Evolutionary conservation across 2,329 filamentous ascomycete species (phyloP), one percentile per base, ranked within the genome.

Genomic region (Sporothrix pallida): DNA sequence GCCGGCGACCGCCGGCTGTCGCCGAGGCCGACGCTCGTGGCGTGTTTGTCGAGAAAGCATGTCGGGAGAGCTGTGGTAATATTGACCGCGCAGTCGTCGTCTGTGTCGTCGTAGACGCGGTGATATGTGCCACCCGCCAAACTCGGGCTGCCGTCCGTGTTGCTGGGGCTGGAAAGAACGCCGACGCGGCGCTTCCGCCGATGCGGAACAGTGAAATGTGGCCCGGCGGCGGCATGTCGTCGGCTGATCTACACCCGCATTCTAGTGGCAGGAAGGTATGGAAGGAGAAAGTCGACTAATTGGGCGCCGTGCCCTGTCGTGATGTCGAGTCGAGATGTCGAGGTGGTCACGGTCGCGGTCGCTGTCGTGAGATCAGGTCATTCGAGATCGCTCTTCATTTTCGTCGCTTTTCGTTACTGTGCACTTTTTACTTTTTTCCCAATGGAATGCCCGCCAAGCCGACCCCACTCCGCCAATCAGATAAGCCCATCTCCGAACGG

Each of bases 131-230:
- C 31, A 37, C 31, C 31, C 31, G 31, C 31, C 31, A 37, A 37
- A 7, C 31, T 37, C 31, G 31, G 31, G 31, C 31, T 6, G 31
- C 31, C 7, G 31, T 37, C 31, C 31, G 31, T 37, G 31, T 37
- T 37, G 31, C 31, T 37, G 31, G 4, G 7, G 4, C 31, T 37
- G 31, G 31, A 37, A 37, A 37, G 31, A 20, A 20, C 1, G 20
- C 56, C 42, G 68, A 48, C 50, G 17, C 42, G n/a, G 54, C 63
- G 31, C 70, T 72, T 54, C 60, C 62, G 63, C 69, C 20, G 31
- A 42, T 26, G 23, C 75, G 80, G 26, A 79, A 80, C 0, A 80
- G 80, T 0, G 83, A 80, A 23, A 78, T 79, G 76, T 83, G 84
- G 0, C 80, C 80, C 0, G 85, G 84, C 2, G 84, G 79, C 13